Base-by-base conservation (phyloP, 768 basidiomycete genomes). In the Kondoa subrosea region DNA sequence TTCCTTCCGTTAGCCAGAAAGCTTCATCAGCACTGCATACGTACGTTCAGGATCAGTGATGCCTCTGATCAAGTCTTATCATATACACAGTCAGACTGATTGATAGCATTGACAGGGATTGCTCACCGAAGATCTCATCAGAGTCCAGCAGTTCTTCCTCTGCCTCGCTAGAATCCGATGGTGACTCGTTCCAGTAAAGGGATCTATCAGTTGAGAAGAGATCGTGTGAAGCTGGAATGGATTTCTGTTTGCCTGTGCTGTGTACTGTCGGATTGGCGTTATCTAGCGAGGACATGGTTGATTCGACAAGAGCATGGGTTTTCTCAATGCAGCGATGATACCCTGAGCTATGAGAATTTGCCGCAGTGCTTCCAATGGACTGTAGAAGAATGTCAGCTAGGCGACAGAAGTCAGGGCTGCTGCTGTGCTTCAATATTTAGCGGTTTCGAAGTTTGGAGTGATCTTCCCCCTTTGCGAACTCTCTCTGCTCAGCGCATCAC, bases 241-340 rank as follows among this genome's bases (percentile, higher is more conserved):
- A 40, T 26, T 64, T 75, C 76, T 4, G 61, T 64, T 40, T 0
- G 69, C 58, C 71, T 2, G 77, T 72, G 0, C 79, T 76, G 76
- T 91, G 88, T 50, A 97, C 80, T 14, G 83, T 86, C 0, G 93
- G 93, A 77, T 96, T 96, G 21, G 87, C 87, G 77, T 97, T 97
- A 81, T 81, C 80, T 8, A 78, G 74, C 15, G 69, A 34, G 31
- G 34, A 32, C 67, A 70, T 70, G 1, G 26, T 64, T 50, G 57
- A 25, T 2, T 2, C 29, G 58, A 31, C 58, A 59, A 59, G 58
- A 50, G n/a, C n/a, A n/a, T n/a, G n/a, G n/a, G n/a, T n/a, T n/a
- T n/a, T n/a, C n/a, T n/a, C n/a, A n/a, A n/a, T n/a, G n/a, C n/a
- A n/a, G n/a, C n/a, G n/a, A n/a, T n/a, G n/a, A n/a, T n/a, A n/a